Base-by-base conservation (phyloP, 352 stramenopile genomes). In the Phytophthora idaei region DNA sequence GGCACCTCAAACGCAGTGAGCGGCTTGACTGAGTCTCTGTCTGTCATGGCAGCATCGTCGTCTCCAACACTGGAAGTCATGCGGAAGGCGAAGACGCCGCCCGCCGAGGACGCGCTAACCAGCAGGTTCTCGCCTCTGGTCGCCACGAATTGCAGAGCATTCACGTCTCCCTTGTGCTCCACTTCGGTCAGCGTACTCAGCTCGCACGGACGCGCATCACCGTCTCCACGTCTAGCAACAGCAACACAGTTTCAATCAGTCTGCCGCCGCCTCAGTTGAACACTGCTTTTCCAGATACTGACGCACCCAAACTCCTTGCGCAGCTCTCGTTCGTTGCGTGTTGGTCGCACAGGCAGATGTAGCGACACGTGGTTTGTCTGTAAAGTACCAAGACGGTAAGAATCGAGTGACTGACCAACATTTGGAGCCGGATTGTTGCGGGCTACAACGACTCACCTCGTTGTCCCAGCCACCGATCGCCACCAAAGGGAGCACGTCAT, bases 141-240 rank as follows among this genome's bases (percentile, higher is more conserved):
- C 1, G 68, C 55, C 17, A 87, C 78, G 52, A 91, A 91, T 21
- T 73, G 67, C 37, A 93, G 67, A 31, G 79, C 82, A 57, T 87
- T 89, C 41, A 90, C 85, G 37, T 91, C 85, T 59, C 85, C 83
- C 0, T 73, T 68, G 50, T 89, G 79, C 25, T 78, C 64, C 11
- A 64, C 66, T 49, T 88, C 71, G 9, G 74, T 74, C 60, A 93
- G 57, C 3, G 64, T 69, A 7, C 50, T 81, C 36, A 91, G 65
- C 39, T 91, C 77, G 45, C 71, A 86, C 44, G 71, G 48, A 11
- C 59, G 65, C 6, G 49, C 51, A 15, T 65, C 48, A 12, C 28
- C 51, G 5, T 65, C 45, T 21, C 50, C 55, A 15, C 37, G 55
- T 50, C 69, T 77, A 66, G 8, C 42, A 58, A 50, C 1, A 61